Evolutionary conservation across 2,329 filamentous ascomycete species (phyloP).

Genomic region (Cercospora brassicicola): DNA sequence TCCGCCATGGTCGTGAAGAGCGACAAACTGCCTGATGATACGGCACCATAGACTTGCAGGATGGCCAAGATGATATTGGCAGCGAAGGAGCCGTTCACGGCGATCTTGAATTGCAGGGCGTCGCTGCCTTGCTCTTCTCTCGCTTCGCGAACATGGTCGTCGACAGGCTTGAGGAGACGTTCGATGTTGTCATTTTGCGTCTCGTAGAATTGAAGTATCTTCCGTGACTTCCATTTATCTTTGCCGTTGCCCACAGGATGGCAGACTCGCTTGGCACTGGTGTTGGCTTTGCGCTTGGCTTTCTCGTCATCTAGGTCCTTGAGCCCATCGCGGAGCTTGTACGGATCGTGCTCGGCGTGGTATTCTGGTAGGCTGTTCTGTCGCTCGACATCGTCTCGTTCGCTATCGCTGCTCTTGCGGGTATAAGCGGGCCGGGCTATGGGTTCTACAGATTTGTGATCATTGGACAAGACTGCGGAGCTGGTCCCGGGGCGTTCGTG

Average conservation of each 20-base stretch:
- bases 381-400: conserved; percentile 45
- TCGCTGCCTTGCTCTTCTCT: conserved; percentile 78
- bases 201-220: conserved; percentile 80
- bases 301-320: conserved; percentile 77
- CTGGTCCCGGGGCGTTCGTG: conserved; percentile 29
- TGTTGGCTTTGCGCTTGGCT: conserved; percentile 73
- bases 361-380: conserved; percentile 57
- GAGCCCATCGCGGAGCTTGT: conserved; percentile 71
- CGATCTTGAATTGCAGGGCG: conserved; percentile 71
- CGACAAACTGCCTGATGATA: conserved; percentile 84
- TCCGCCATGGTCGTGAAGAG: conserved; percentile 98
- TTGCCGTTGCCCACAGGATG: conserved; percentile 47
- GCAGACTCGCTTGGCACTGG: conserved; percentile 66
- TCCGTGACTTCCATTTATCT: conserved; percentile 50
- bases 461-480: conserved; percentile 23
- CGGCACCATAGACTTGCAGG: conserved; percentile 85
- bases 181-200: conserved; percentile 92
- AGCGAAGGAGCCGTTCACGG: conserved; percentile 66
- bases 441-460: conserved; percentile 35
- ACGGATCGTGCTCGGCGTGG: conserved; percentile 72
- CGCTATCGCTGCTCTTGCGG: conserved; percentile 33
- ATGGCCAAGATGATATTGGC: conserved; percentile 78
- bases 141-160: conserved; percentile 82
- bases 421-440: conserved; percentile 38
- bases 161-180: conserved; percentile 84